Evolutionary conservation across 1,139 yeast genomes (phyloP).

Genomic region (Torulaspora pretoriensis): DNA sequence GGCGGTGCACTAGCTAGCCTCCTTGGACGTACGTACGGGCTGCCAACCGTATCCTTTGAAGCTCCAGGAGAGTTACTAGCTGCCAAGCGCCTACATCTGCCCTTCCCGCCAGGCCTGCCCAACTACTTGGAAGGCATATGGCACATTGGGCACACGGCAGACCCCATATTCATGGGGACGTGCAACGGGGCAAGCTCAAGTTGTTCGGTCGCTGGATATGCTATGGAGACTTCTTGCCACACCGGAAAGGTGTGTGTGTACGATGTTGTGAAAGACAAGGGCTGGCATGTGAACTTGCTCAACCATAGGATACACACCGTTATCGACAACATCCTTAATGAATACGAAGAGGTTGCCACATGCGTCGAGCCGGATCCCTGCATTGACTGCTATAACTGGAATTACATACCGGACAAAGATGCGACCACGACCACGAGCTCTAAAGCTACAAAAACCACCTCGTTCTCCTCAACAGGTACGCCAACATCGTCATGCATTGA

Average conservation of each 20-base stretch:
- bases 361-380: constrained; percentile 77
- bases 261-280: constrained; percentile 83
- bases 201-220: constrained; percentile 91
- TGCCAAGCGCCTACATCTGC: constrained; percentile 76
- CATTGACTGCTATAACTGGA: constrained; percentile 90
- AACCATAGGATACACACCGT: constrained; percentile 92
- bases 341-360: constrained; percentile 71
- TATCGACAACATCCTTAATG: constrained; percentile 70
- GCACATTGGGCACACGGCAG: constrained; percentile 97
- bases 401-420: constrained; percentile 54
- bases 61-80: constrained; percentile 93
- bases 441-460: constrained; percentile 18
- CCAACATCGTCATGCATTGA: constrained; percentile 31
- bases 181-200: constrained; percentile 92
- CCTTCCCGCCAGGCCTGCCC: constrained; percentile 90
- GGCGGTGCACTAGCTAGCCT: constrained; percentile 87
- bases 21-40: constrained; percentile 82
- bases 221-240: constrained; percentile 96
- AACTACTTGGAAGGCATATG: constrained; percentile 74
- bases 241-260: constrained; percentile 85
- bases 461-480: constrained; percentile 22
- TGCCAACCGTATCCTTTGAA: constrained; percentile 86
- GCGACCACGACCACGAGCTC: constrained; percentile 10
- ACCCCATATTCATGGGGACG: constrained; percentile 94
- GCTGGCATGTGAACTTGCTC: constrained; percentile 85